A percentile compares a stretch with the other conserved stretches of the same genome.
Evolutionary conservation across 1,284 basidiomycete genomes (phyloP).

Genomic region (Ustilago hordei): DNA sequence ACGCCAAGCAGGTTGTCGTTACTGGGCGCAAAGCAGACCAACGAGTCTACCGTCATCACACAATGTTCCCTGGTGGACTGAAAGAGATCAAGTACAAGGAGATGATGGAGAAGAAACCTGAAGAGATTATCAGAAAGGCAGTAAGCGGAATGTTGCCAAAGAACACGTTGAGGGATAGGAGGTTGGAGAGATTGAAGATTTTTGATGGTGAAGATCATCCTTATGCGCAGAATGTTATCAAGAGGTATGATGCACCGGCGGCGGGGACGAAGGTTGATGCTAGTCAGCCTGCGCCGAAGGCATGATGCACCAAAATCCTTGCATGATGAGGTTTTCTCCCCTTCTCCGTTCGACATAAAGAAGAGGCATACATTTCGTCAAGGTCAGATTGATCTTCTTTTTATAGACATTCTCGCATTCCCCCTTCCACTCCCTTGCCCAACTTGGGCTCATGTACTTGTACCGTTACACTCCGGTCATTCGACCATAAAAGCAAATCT

Average conservation of each 20-base stretch:
- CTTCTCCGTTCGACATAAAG: no score
- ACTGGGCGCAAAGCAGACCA: conserved; percentile 91
- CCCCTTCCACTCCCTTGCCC: not conserved
- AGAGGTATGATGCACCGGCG: conserved; percentile 21
- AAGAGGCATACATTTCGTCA: no score
- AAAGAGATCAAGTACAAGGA: conserved; percentile 73
- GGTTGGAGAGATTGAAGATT: conserved; percentile 66
- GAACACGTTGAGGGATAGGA: conserved; percentile 67
- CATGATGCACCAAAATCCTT: conserved; percentile 2
- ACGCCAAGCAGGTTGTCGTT: conserved; percentile 85
- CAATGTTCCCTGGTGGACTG: conserved; percentile 92
- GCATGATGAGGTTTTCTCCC: no score
- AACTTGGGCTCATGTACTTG: conserved; percentile 29
- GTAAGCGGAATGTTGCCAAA: conserved; percentile 69
- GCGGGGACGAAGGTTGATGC: not conserved
- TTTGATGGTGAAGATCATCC: conserved; percentile 65
- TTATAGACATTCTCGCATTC: not conserved
- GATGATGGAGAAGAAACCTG: conserved; percentile 78
- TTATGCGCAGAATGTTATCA: conserved; percentile 58
- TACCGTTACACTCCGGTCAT: conserved; percentile 10
- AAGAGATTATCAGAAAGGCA: conserved; percentile 74
- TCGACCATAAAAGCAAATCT: conserved; percentile 1
- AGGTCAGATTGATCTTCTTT: no score
- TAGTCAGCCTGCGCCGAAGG: conserved; percentile 18
- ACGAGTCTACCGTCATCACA: conserved; percentile 87